These are phyloP conservation scores for Stagonosporopsis vannaccii DNA, from an alignment of 2,329 filamentous ascomycete species.

Conservation along the genomic window DNA sequence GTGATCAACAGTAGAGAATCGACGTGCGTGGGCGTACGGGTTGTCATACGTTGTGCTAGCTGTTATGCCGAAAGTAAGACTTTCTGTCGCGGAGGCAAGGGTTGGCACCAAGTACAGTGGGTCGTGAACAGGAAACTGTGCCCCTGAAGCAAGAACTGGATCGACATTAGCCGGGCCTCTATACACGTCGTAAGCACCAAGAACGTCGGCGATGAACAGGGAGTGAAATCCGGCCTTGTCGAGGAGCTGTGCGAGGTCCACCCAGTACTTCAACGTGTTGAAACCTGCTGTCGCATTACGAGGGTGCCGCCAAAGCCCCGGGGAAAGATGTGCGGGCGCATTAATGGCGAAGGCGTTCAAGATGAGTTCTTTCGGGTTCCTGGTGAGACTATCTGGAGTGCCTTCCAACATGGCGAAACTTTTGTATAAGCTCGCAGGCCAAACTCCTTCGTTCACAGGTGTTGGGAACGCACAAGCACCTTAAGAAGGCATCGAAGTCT, in stretches of 20 bases:
- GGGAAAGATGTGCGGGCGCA: not conserved
- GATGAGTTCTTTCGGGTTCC: not conserved
- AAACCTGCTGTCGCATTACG: not conserved
- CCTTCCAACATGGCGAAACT: too few species aligned
- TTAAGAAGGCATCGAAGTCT: too few species aligned
- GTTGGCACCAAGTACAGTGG: too few species aligned
- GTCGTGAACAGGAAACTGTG: too few species aligned
- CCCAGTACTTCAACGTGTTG: not conserved
- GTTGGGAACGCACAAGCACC: too few species aligned
- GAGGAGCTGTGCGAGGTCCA: constrained; percentile 45
- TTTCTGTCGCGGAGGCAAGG: constrained; percentile 56
- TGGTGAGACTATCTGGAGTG: too few species aligned
- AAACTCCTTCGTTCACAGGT: too few species aligned
- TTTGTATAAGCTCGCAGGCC: too few species aligned
- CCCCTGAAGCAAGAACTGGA: too few species aligned
- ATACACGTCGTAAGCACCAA: constrained; percentile 66
- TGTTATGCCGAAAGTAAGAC: constrained; percentile 69
- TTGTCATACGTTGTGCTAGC: constrained; percentile 70
- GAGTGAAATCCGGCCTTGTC: constrained; percentile 50
- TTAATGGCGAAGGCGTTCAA: not conserved
- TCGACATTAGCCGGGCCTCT: too few species aligned
- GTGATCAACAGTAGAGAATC: constrained; percentile 70
- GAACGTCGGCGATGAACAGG: constrained; percentile 52
- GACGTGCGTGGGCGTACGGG: constrained; percentile 68
- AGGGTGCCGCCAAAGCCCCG: not conserved